phyloP scores from a whole-genome alignment of 148 eudicot species.

The Pharnaceum exiguum region DNA sequence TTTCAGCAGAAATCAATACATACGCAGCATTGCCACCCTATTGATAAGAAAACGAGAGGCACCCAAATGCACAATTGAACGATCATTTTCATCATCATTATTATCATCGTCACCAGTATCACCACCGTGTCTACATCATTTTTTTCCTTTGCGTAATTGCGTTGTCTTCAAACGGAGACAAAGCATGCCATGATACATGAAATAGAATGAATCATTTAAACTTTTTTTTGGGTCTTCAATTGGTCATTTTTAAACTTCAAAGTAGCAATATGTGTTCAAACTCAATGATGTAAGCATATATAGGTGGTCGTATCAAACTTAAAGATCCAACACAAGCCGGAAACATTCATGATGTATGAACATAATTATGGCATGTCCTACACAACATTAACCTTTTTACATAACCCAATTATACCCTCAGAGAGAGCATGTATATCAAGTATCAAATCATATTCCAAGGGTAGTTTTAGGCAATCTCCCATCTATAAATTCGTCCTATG shows the following conservation, averaged over 20 bases:
- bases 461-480: not conserved
- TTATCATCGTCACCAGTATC: not conserved
- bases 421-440: not conserved
- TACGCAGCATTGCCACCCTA: no score
- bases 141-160: not conserved
- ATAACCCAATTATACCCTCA: constrained; percentile 1
- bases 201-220: not conserved
- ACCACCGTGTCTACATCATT: not conserved
- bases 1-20: no score
- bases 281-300: constrained; percentile 7
- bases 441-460: not conserved
- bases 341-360: not conserved
- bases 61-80: no score
- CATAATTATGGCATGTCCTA: not conserved
- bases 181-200: constrained; percentile 9
- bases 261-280: no score
- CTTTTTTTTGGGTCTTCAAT: no score
- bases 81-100: not conserved
- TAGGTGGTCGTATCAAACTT: constrained; percentile 1
- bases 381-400: not conserved
- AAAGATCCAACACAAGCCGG: not conserved
- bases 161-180: constrained; percentile 5
- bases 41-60: no score
- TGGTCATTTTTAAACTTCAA: no score
- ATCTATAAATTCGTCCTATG: constrained; percentile 4